A percentile compares a stretch with the other conserved stretches of the same genome.
Evolutionary conservation across 345 rosid species (phyloP).

Genomic region (Populus ilicifolia): DNA sequence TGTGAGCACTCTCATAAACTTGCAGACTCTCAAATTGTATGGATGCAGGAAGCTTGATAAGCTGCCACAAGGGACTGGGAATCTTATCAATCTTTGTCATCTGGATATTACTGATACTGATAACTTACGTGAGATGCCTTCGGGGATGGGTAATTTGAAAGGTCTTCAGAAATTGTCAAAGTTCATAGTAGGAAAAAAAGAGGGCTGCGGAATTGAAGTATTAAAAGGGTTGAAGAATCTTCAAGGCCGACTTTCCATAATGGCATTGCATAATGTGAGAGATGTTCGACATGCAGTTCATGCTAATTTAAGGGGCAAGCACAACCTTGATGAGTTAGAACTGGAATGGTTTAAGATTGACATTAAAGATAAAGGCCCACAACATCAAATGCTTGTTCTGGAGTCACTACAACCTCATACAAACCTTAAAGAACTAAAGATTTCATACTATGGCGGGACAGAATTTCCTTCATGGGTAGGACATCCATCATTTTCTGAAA

Average conservation of each 20-base stretch:
- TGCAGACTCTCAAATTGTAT: slow-evolving; percentile 29
- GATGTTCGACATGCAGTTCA: not conserved
- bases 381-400: not conserved
- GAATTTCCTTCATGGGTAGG: slow-evolving; percentile 14
- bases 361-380: not conserved
- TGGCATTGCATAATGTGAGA: not conserved
- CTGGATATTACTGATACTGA: slow-evolving; percentile 24
- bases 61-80: slow-evolving; percentile 32
- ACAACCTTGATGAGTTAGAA: not conserved
- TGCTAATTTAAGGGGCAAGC: not conserved
- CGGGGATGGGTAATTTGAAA: slow-evolving; percentile 27
- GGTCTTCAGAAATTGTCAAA: slow-evolving; percentile 27
- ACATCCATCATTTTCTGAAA: slow-evolving; percentile 8
- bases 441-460: slow-evolving; percentile 4
- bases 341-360: not conserved
- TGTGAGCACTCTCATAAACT: not conserved
- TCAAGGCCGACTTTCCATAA: slow-evolving; percentile 32
- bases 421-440: slow-evolving; percentile 2
- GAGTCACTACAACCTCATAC: not conserved
- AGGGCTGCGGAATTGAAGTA: slow-evolving; percentile 30
- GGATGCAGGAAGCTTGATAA: slow-evolving; percentile 19
- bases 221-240: slow-evolving; percentile 28
- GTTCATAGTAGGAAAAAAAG: slow-evolving; percentile 24
- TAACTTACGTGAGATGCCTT: slow-evolving; percentile 28
- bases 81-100: slow-evolving; percentile 30